Evolutionary conservation across 352 stramenopile species (phyloP), one percentile per base, ranked within the genome.

Genomic region (Phytophthora nicotianae): DNA sequence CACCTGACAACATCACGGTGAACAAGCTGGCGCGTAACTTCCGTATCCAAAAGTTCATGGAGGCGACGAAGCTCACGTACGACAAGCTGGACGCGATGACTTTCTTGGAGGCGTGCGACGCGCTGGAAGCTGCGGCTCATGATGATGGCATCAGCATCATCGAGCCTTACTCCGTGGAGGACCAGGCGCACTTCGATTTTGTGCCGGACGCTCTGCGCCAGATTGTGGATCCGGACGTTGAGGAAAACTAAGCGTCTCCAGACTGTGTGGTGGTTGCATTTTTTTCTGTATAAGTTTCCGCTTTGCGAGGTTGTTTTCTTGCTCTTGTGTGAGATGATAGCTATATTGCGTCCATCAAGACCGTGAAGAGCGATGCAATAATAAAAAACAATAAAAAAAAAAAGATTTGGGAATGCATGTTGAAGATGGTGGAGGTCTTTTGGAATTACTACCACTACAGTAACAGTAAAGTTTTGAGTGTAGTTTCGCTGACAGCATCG

Each of bases 31-130:
- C 62, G 16, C 75, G 63, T 16, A 48, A 62, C 49, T 89, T 78
- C 50, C 80, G 75, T 9, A 62, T 89, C n/a, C 64, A 79, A 20
- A 85, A 86, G 52, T 86, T 87, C 45, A 61, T 68, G 29, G 80
- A 89, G 50, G 70, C 71, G 21, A 77, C 75, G 8, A 74, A 77
- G 32, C 53, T 75, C 5, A 55, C 60, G 19, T 74, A 66, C 46
- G 72, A 81, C 19, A 50, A 73, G 17, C 48, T 85, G 42, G 56
- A 79, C 20, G 53, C 47, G 2, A 76, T 72, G 65, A 73, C 58
- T 21, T 73, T 73, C 65, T 41, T 72, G 19, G 58, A 72, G 54
- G 58, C 64, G 11, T 72, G 64, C 29, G 64, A 72, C 37, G 64
- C 65, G n/a, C 55, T 73, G 0, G 65, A 73, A 29, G 42, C 49